phyloP scores from a whole-genome alignment of 1,139 yeast species.

The Sugiyamaella novakii region DNA sequence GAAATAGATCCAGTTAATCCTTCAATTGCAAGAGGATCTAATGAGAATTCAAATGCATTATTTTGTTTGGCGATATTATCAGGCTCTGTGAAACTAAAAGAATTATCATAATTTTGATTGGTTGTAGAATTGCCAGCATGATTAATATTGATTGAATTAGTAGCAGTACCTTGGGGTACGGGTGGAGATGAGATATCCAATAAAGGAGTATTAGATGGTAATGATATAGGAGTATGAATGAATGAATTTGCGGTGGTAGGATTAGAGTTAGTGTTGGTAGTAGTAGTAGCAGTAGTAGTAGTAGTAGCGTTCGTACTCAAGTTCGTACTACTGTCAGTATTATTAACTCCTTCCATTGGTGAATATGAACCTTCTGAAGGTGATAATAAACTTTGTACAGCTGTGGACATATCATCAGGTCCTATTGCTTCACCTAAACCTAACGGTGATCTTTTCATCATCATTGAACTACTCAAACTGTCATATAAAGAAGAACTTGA shows the following conservation, averaged over 20 bases:
- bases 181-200: not conserved
- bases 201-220: not conserved
- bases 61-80: conserved; percentile 1
- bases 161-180: not conserved
- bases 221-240: not conserved
- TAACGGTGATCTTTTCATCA: conserved; percentile 3
- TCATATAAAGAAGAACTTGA: conserved; percentile 13
- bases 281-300: too few relatives aligned
- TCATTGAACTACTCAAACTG: not conserved
- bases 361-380: conserved; percentile 17
- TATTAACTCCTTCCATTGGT: conserved; percentile 7
- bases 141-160: not conserved
- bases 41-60: conserved; percentile 36
- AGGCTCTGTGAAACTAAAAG: conserved; percentile 12
- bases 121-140: conserved; percentile 13
- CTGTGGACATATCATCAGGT: conserved; percentile 11
- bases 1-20: conserved; percentile 32
- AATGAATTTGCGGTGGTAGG: conserved; percentile 1
- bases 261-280: not conserved
- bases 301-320: too few relatives aligned
- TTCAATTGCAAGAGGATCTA: conserved; percentile 40
- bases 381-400: conserved; percentile 19
- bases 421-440: not conserved
- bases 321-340: not conserved
- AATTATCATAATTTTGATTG: conserved; percentile 2